phyloP scores from a whole-genome alignment of 176 grass and related monocot genomes.

The Themeda triandra region DNA sequence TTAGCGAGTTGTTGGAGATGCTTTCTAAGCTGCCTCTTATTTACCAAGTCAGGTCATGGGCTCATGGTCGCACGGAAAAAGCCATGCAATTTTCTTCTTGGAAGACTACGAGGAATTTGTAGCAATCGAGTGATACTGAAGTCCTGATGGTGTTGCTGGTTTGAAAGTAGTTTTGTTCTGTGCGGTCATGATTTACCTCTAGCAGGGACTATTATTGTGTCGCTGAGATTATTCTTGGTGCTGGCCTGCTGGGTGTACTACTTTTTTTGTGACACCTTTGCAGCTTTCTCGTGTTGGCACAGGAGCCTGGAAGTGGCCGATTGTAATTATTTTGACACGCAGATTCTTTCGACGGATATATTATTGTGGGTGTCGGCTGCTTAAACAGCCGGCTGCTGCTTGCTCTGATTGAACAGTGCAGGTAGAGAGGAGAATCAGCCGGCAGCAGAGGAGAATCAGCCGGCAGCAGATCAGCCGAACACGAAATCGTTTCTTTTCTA shows the following conservation, averaged over 20 bases:
- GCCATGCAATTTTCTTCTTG: background rate
- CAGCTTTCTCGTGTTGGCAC: conserved; percentile 14
- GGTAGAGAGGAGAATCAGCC: too few relatives aligned
- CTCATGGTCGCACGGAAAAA: background rate
- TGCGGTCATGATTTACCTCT: background rate
- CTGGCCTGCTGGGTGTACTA: background rate
- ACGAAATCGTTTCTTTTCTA: background rate
- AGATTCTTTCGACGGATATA: background rate
- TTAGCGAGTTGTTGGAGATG: too few relatives aligned
- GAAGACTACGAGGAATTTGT: background rate
- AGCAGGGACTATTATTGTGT: conserved; percentile 8
- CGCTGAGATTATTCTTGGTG: background rate
- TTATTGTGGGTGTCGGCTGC: too few relatives aligned
- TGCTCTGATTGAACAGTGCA: too few relatives aligned
- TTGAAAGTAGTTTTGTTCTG: conserved; percentile 5
- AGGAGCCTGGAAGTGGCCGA: background rate
- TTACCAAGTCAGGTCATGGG: conserved; percentile 25
- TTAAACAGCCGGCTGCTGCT: too few relatives aligned
- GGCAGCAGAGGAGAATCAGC: too few relatives aligned
- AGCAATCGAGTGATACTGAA: background rate
- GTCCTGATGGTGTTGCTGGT: background rate
- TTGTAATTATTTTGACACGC: background rate
- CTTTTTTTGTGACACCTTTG: conserved; percentile 4
- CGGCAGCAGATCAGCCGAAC: too few relatives aligned
- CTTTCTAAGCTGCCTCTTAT: conserved; percentile 36